Evolutionary conservation across 306 rosid genomes (phyloP), one percentile per base, ranked within the genome.

Genomic region (Cucumis sativus): DNA sequence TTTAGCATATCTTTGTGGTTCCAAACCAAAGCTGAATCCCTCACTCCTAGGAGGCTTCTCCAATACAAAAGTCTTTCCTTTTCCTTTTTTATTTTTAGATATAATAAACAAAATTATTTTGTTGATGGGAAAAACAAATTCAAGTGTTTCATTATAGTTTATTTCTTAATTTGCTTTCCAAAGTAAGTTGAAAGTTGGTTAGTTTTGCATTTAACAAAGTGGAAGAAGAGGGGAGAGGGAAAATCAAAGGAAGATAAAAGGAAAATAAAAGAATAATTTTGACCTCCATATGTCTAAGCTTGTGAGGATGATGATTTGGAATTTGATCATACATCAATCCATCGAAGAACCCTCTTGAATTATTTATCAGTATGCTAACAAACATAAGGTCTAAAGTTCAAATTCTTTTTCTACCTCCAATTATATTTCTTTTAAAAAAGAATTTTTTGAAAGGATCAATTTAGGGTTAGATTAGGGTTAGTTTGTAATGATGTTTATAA

Each of bases 31-130:
- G 25, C 20, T 72, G 45, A 83, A 84, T 86, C 83, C 92, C 91
- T 84, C 86, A 87, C 88, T 88, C 91, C 89, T 85, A 90, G 93
- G 90, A 84, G 88, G 88, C 96, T 90, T 90, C 88, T 80, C 76
- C 85, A 77, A 77, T 87, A 90, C 89, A 90, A 89, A 92, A 92
- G 96, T 84, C 75, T 71, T 87, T 52, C 23, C 75, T 45, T 70
- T 41, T 8, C 10, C 2, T 28, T 16, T 20, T 28, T 28, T 1
- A 28, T 14, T 52, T 25, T 47, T 6, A 49, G 37, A 33, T 33
- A 23, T 41, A 78, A 39, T 35, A 33, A 4, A 28, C 3, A 28
- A 33, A 33, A 33, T 33, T 33, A 33, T 77, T 87, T 85, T 86
- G 80, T 83, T 83, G 66, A 79, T 85, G 57, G 67, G 2, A 35